Percentiles rank a stretch among this genome's conserved stretches.
Evolutionary conservation across 495 filamentous ascomycete species (phyloP).

Genomic region (Terfezia claveryi): DNA sequence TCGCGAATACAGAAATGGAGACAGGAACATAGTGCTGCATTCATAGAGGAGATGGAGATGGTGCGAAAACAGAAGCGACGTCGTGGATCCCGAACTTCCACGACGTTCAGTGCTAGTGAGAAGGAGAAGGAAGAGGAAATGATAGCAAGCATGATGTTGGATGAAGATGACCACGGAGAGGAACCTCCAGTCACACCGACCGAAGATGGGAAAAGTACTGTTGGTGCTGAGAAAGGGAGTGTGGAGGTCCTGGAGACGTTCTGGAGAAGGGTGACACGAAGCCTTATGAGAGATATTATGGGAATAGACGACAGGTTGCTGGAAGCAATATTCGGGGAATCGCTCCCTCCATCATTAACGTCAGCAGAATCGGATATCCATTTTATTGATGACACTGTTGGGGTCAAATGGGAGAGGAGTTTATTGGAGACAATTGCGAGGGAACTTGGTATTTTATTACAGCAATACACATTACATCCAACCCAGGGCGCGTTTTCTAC

Average conservation of each 20-base stretch:
- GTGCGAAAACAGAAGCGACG: conserved; percentile 46
- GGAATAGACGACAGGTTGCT: conserved; percentile 74
- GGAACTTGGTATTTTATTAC: conserved; percentile 64
- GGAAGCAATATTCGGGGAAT: conserved; percentile 70
- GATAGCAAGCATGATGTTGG: conserved; percentile 5
- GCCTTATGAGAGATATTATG: conserved; percentile 70
- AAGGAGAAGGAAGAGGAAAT: conserved; percentile 16
- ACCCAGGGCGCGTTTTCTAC: conserved; percentile 56
- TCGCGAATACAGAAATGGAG: conserved; percentile 78
- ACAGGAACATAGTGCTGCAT: conserved; percentile 62
- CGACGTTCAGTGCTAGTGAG: conserved; percentile 5
- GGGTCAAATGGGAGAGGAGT: conserved; percentile 46
- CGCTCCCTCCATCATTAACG: conserved; percentile 36
- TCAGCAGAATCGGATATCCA: conserved; percentile 17
- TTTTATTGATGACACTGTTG: conserved; percentile 18
- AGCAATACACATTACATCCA: conserved; percentile 57
- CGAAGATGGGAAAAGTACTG: conserved; percentile 5
- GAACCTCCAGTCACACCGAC: conserved; percentile 10
- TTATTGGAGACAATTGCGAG: conserved; percentile 65
- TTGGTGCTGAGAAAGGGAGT: conserved; percentile 20
- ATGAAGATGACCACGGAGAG: conserved; percentile 4
- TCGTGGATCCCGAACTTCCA: conserved; percentile 22
- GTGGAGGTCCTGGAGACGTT: conserved; percentile 36
- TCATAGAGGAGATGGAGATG: conserved; percentile 72
- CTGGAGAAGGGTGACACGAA: conserved; percentile 62